Evolutionary conservation across 163 green algal genomes (phyloP).

Genomic region (Volvox carteri): DNA sequence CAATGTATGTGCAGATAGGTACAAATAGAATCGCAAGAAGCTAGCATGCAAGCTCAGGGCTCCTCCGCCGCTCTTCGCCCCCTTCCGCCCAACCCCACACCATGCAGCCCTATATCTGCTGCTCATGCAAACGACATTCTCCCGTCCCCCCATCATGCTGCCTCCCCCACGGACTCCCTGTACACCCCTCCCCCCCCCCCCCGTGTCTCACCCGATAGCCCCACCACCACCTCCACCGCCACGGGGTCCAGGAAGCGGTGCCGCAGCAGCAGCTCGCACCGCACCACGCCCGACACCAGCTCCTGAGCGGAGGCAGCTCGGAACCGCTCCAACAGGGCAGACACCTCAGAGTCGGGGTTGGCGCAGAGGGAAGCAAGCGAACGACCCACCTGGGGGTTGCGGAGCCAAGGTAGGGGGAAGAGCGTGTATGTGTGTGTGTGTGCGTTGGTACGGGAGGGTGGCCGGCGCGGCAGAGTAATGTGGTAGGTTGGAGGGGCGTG

Average conservation of each 20-base stretch:
- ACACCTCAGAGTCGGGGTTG: background rate
- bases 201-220: background rate
- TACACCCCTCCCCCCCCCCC: background rate
- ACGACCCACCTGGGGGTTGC: background rate
- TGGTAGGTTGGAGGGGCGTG: too few relatives aligned
- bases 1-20: too few relatives aligned
- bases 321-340: slow-evolving; percentile 14
- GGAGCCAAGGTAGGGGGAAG: background rate
- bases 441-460: too few relatives aligned
- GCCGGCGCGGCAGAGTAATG: too few relatives aligned
- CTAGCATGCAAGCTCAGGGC: too few relatives aligned
- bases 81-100: background rate
- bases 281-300: background rate
- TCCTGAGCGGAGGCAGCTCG: background rate
- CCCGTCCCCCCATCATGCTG: too few relatives aligned
- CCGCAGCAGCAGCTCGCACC: background rate
- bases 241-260: slow-evolving; percentile 47
- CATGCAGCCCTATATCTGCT: too few relatives aligned
- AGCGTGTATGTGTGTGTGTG: too few relatives aligned
- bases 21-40: too few relatives aligned
- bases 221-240: background rate
- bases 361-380: background rate
- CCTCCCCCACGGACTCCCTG: background rate
- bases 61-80: background rate
- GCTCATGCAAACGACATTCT: too few relatives aligned